Evolutionary conservation across 2,329 filamentous ascomycete species (phyloP).

Genomic region (Talaromyces funiculosus): DNA sequence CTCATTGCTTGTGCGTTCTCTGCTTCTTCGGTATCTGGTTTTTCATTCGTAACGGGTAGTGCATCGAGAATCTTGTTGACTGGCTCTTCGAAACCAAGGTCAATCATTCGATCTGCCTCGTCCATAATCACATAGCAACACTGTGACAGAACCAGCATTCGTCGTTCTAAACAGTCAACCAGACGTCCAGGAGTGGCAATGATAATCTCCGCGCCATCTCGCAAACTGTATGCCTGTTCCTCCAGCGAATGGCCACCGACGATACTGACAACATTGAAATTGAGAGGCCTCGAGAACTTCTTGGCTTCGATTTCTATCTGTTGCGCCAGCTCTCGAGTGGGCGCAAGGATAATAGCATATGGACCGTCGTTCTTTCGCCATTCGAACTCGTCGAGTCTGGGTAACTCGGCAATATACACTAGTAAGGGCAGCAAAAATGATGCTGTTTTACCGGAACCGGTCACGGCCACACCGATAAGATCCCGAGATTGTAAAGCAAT

Average conservation of each 20-base stretch:
- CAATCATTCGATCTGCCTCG: slow-evolving; percentile 98
- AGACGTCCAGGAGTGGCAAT: slow-evolving; percentile 97
- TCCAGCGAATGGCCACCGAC: slow-evolving; percentile 96
- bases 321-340: slow-evolving; percentile 93
- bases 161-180: slow-evolving; percentile 91
- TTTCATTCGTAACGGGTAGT: slow-evolving; percentile 85
- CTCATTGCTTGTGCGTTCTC: slow-evolving; percentile 85
- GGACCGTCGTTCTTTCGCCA: slow-evolving; percentile 88
- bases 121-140: slow-evolving; percentile 99
- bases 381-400: slow-evolving; percentile 74
- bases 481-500: slow-evolving; percentile 89
- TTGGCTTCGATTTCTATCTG: slow-evolving; percentile 92
- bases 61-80: slow-evolving; percentile 97
- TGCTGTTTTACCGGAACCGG: slow-evolving; percentile 96
- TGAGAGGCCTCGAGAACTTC: slow-evolving; percentile 85
- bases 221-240: slow-evolving; percentile 82
- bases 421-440: slow-evolving; percentile 88
- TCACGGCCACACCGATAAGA: slow-evolving; percentile 96
- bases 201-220: slow-evolving; percentile 92
- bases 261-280: slow-evolving; percentile 92
- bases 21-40: slow-evolving; percentile 87
- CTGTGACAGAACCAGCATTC: slow-evolving; percentile 85
- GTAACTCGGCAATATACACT: slow-evolving; percentile 88
- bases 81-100: slow-evolving; percentile 94
- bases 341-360: slow-evolving; percentile 93